Evolutionary conservation across 2,329 filamentous ascomycete species (phyloP).

Genomic region (Pseudocercospora vitis): DNA sequence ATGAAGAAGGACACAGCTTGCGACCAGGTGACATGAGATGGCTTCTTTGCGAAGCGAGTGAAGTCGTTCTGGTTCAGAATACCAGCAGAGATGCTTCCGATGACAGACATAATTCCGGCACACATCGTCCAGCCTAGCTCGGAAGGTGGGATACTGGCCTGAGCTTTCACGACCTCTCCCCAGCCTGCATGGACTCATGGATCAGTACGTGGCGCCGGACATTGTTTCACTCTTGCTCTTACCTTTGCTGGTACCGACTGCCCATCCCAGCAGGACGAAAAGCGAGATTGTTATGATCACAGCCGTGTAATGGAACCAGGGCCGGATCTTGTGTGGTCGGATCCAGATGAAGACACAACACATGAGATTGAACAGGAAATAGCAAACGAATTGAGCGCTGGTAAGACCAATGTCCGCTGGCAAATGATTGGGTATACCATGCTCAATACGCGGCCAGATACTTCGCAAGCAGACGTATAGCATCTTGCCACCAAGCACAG

Average conservation of each 20-base stretch:
- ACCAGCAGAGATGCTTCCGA: conserved; percentile 15
- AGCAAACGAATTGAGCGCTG: conserved; percentile 4
- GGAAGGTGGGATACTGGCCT: not conserved
- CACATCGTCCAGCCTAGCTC: conserved; percentile 15
- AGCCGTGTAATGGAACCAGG: conserved; percentile 5
- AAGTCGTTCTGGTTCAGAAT: conserved; percentile 20
- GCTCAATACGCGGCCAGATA: not conserved
- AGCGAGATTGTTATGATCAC: not conserved
- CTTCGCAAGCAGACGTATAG: conserved; percentile 1
- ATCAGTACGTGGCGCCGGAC: too few species aligned
- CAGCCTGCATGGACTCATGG: too few species aligned
- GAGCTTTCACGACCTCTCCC: conserved; percentile 3
- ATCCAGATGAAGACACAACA: conserved; percentile 5
- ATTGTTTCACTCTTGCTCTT: too few species aligned
- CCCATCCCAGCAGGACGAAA: conserved; percentile 11
- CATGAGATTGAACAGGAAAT: conserved; percentile 5
- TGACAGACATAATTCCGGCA: conserved; percentile 15
- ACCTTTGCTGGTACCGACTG: conserved; percentile 10
- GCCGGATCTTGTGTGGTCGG: conserved; percentile 1
- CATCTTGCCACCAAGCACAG: conserved; percentile 5
- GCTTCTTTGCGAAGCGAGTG: conserved; percentile 13
- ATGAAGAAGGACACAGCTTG: conserved; percentile 14
- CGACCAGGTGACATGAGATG: conserved; percentile 14
- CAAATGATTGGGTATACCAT: conserved; percentile 4
- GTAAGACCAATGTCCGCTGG: not conserved